Conservation (phyloP, 306 rosid species). For the Vachellia collinsii region DNA sequence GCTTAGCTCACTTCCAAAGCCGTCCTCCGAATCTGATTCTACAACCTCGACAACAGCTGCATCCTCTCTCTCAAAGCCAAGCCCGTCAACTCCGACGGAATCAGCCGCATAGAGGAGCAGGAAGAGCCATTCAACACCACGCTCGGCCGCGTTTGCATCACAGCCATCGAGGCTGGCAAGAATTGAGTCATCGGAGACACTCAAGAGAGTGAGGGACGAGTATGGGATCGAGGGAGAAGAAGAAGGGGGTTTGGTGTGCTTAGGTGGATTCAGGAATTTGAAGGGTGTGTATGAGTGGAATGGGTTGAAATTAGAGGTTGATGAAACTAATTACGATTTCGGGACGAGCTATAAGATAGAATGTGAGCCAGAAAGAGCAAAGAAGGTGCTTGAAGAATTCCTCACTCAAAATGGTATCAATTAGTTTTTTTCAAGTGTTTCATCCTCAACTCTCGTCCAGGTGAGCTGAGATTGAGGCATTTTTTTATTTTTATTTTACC, state of each 20-base stretch:
- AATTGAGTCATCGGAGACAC: constrained; percentile 34
- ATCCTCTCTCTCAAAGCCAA: constrained; percentile 59
- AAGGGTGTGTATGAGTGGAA: constrained; percentile 55
- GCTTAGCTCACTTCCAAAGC: constrained; percentile 62
- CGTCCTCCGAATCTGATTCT: constrained; percentile 63
- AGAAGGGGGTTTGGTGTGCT: constrained; percentile 43
- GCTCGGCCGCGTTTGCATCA: constrained; percentile 52
- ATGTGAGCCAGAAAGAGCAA: constrained; percentile 57
- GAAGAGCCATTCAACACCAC: constrained; percentile 58
- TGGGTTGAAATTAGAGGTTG: constrained; percentile 62
- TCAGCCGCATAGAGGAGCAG: constrained; percentile 55
- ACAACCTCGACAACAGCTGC: constrained; percentile 30
- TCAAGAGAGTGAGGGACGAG: constrained; percentile 49
- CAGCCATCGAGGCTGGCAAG: constrained; percentile 59
- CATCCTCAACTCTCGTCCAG: no score
- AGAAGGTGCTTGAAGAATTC: constrained; percentile 44
- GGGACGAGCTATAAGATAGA: constrained; percentile 61
- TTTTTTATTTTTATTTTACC: no score
- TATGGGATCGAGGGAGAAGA: constrained; percentile 32
- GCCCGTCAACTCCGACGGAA: constrained; percentile 48
- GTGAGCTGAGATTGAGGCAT: no score
- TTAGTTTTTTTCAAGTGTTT: no score
- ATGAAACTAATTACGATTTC: constrained; percentile 60
- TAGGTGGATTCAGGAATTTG: constrained; percentile 71
- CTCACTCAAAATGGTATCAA: constrained; percentile 48